Evolutionary conservation across 2,329 filamentous ascomycete species (phyloP), one percentile per base, ranked within the genome.

Genomic region (Arthrobotrys sphaeroides): DNA sequence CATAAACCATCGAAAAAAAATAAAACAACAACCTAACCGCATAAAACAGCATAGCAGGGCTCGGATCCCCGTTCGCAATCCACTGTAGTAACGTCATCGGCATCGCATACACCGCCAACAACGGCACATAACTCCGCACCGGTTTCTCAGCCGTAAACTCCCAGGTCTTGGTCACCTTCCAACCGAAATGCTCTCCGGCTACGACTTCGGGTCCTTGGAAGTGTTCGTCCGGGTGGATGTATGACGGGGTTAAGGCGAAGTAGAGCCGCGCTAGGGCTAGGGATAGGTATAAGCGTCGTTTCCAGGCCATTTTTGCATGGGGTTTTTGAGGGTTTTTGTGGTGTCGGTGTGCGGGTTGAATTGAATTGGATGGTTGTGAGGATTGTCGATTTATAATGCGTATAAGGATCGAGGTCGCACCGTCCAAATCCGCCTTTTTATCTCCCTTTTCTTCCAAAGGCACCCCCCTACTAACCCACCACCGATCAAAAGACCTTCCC

Each of bases 121-220:
- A 84, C 78, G 95, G 95, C 81, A 98, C 97, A 80, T 96, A 90
- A 85, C 95, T 98, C 82, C 95, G 93, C 79, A 99, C 93, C 67
- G 95, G 95, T 78, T 91, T 85, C 45, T 90, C 88, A 81, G 90
- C 91, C 49, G 93, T 97, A 82, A 98, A 99, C 83, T 99, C 95
- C 95, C 95, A 99, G 38, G 95, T 97, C 80, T 90, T 87, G 79
- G 91, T 91, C 78, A 94, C 91, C 5, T 94, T 94, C 82, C 96
- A 98, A 81, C 89, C 90, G 82, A 97, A 97, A 80, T 97, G 92
- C 82, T 94, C 90, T 80, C 94, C 94, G 81, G 94, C 94, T 81
- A 98, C 95, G 78, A 98, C 90, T 85, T 99, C 95, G 13, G 95
- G 95, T 36, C 95, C 95, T 84, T 99, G 95, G 81, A 99, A 99